Conservation (phyloP, 441 rosid genomes). For the Hura crepitans region DNA sequence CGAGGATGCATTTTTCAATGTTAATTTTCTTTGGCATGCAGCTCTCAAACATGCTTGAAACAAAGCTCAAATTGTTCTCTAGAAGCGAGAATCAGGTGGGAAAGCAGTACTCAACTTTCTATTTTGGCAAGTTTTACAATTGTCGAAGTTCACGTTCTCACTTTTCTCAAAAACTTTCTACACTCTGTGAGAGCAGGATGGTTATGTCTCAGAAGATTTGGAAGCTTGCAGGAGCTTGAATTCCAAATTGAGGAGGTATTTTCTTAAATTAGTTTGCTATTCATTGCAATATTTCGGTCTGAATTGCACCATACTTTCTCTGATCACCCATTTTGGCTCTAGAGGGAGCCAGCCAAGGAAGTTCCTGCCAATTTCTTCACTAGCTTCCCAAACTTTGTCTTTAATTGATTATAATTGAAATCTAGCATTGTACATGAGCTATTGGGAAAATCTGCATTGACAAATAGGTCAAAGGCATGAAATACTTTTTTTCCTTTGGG, state of each 20-base stretch:
- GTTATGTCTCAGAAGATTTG: slow-evolving; percentile 49
- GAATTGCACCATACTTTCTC: not conserved
- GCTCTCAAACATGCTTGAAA: slow-evolving; percentile 53
- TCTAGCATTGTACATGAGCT: slow-evolving; percentile 2
- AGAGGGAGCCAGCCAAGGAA: not conserved
- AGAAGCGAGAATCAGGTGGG: slow-evolving; percentile 44
- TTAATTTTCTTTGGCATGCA: slow-evolving; percentile 32
- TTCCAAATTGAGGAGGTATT: slow-evolving; percentile 64
- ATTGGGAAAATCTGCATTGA: not conserved
- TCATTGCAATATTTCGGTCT: slow-evolving; percentile 11
- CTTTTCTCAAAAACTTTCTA: slow-evolving; percentile 24
- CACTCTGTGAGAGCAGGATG: slow-evolving; percentile 43
- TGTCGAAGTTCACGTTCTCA: slow-evolving; percentile 11
- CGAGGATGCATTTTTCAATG: slow-evolving; percentile 19
- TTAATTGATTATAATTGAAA: not conserved
- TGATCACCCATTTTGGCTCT: not conserved
- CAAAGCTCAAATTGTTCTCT: slow-evolving; percentile 34
- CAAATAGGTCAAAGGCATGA: slow-evolving; percentile 1
- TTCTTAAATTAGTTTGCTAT: slow-evolving; percentile 13
- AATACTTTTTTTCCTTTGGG: not conserved
- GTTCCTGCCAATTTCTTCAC: not conserved
- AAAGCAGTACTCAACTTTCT: slow-evolving; percentile 14
- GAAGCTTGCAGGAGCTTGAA: slow-evolving; percentile 65
- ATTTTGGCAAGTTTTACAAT: slow-evolving; percentile 21
- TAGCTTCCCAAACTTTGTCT: slow-evolving; percentile 5